phyloP scores from a whole-genome alignment of 1,284 basidiomycete species.

The Sporisorium scitamineum region DNA sequence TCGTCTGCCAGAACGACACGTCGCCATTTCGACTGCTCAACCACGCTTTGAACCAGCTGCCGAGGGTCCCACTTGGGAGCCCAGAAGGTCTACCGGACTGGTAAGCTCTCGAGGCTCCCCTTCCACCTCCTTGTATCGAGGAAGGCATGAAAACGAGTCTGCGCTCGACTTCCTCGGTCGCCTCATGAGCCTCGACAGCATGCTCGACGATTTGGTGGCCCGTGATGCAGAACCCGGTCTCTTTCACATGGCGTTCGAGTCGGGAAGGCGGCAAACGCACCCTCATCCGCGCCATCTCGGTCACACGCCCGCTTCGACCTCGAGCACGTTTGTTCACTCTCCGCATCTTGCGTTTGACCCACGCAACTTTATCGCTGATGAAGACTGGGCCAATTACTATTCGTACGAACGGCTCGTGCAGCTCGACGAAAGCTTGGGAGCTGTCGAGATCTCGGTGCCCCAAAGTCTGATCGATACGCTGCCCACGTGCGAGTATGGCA shows the following conservation, averaged over 20 bases:
- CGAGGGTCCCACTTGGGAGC: not conserved
- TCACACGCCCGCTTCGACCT: constrained; percentile 25
- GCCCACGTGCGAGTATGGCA: constrained; percentile 39
- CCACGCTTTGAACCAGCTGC: constrained; percentile 26
- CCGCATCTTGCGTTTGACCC: constrained; percentile 28
- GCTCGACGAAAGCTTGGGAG: constrained; percentile 31
- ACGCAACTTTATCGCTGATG: constrained; percentile 46
- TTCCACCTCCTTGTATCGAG: constrained; percentile 7
- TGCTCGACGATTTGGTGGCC: constrained; percentile 38
- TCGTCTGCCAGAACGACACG: constrained; percentile 8
- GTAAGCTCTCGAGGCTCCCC: not conserved
- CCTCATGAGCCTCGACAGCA: constrained; percentile 39
- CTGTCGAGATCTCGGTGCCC: constrained; percentile 30
- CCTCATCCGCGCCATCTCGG: constrained; percentile 6
- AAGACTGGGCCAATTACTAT: constrained; percentile 46
- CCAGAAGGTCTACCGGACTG: not conserved
- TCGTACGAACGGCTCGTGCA: constrained; percentile 41
- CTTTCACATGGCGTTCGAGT: constrained; percentile 39
- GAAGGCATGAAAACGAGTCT: constrained; percentile 27
- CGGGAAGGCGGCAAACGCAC: constrained; percentile 2
- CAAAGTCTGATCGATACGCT: constrained; percentile 32
- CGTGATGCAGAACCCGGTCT: constrained; percentile 20
- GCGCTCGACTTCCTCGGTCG: constrained; percentile 45
- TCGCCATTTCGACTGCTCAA: not conserved
- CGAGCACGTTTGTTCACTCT: constrained; percentile 5